Percentiles rank a stretch among this genome's conserved stretches.
Conservation (phyloP, 1,139 yeast species). For the Scheffersomyces titani region DNA sequence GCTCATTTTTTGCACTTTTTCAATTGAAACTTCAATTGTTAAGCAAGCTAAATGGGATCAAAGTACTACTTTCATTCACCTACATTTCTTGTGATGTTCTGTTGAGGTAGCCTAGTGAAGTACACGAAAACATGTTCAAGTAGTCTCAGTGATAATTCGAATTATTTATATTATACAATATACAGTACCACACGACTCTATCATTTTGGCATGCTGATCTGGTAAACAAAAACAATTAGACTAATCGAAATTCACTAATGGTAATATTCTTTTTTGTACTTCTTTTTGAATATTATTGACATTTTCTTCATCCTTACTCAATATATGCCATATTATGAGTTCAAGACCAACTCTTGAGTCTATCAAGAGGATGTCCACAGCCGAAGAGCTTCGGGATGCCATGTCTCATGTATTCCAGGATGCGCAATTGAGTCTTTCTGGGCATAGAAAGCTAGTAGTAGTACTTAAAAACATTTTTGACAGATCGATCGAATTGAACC, state of each 20-base stretch:
- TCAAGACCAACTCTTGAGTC: conserved; percentile 16
- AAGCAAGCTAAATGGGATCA: no score
- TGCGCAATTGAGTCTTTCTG: conserved; percentile 71
- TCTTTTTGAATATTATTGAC: background rate
- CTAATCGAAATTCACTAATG: background rate
- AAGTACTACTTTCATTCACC: background rate
- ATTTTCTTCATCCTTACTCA: background rate
- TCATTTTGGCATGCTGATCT: background rate
- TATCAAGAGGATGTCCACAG: conserved; percentile 21
- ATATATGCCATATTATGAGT: conserved; percentile 1
- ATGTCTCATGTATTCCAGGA: conserved; percentile 78
- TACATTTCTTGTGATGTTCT: background rate
- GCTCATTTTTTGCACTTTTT: conserved; percentile 45
- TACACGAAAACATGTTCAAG: background rate
- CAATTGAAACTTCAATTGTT: no score
- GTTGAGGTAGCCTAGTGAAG: background rate
- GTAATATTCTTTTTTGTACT: background rate
- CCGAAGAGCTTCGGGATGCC: conserved; percentile 38
- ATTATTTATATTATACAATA: no score
- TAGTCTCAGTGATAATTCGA: no score
- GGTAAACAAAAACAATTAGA: background rate
- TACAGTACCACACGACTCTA: background rate
- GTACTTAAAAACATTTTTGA: conserved; percentile 61
- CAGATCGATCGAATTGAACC: conserved; percentile 53
- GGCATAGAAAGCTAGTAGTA: conserved; percentile 74